phyloP scores from a whole-genome alignment of 1,284 basidiomycete genomes.

The Inonotus hispidus region DNA sequence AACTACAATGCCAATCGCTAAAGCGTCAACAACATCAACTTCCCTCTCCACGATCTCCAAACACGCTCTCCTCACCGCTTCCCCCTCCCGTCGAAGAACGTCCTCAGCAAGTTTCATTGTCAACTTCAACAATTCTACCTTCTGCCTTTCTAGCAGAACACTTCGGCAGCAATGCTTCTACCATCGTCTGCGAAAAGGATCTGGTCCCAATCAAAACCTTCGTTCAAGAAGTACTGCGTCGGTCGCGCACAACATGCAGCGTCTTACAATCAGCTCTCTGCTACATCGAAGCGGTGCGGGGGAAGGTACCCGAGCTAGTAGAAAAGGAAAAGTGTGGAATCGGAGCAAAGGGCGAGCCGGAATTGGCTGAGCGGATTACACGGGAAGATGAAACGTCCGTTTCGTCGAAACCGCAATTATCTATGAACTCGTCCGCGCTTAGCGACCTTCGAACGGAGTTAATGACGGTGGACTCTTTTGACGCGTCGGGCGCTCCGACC shows the following conservation, averaged over 20 bases:
- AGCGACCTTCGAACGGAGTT: slow-evolving; percentile 8
- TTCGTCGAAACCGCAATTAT: slow-evolving; percentile 19
- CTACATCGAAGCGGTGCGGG: slow-evolving; percentile 69
- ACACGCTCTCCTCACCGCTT: slow-evolving; percentile 29
- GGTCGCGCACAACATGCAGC: slow-evolving; percentile 68
- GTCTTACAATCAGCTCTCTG: slow-evolving; percentile 75
- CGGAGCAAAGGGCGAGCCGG: slow-evolving; percentile 35
- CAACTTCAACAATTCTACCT: slow-evolving; percentile 13
- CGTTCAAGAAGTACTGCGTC: slow-evolving; percentile 71
- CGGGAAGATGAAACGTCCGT: slow-evolving; percentile 33
- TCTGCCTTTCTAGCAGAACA: slow-evolving; percentile 21
- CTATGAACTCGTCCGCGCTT: slow-evolving; percentile 13
- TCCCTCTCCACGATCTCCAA: background rate
- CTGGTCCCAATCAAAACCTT: slow-evolving; percentile 61
- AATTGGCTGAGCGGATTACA: slow-evolving; percentile 41
- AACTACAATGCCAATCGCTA: slow-evolving; percentile 16
- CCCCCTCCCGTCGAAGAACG: slow-evolving; percentile 27
- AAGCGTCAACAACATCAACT: slow-evolving; percentile 9
- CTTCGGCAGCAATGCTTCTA: slow-evolving; percentile 19
- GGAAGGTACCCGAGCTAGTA: slow-evolving; percentile 56
- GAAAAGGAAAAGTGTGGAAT: slow-evolving; percentile 41
- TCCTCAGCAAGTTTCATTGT: slow-evolving; percentile 23
- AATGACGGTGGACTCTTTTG: slow-evolving; percentile 9
- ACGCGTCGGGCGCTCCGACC: background rate
- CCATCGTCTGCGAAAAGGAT: slow-evolving; percentile 27